These are phyloP conservation scores for Cucurbita ficifolia DNA, from an alignment of 306 rosid genomes.

Conservation along the genomic window DNA sequence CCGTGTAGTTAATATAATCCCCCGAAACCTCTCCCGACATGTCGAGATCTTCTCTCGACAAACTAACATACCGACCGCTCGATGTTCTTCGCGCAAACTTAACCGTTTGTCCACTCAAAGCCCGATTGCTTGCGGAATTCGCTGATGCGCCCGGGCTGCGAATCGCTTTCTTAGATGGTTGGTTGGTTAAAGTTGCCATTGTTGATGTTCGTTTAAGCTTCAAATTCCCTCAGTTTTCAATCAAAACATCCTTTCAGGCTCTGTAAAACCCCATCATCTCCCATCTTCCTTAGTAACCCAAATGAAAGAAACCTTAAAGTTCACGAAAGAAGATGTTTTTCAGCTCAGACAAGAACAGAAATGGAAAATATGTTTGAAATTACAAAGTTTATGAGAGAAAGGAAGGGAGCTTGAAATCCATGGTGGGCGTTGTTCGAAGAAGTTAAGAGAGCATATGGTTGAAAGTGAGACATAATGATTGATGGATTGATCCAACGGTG, in stretches of 20 bases:
- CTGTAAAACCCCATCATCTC: neutral
- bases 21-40: constrained; percentile 54
- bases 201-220: neutral
- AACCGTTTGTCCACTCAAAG: constrained; percentile 34
- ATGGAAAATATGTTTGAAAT: neutral
- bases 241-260: neutral
- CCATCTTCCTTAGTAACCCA: neutral
- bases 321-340: neutral
- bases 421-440: neutral
- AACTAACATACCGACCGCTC: constrained; percentile 63
- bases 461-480: neutral
- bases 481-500: neutral
- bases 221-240: neutral
- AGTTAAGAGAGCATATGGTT: neutral
- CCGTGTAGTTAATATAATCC: constrained; percentile 79
- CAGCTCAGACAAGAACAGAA: neutral
- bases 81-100: constrained; percentile 78
- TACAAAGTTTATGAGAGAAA: neutral
- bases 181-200: constrained; percentile 41
- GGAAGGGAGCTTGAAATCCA: neutral
- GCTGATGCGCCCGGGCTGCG: constrained; percentile 31
- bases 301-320: neutral
- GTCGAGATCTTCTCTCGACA: constrained; percentile 82
- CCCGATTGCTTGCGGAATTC: constrained; percentile 24
- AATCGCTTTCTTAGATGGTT: constrained; percentile 48